Percentiles rank a stretch among this genome's conserved stretches.
phyloP scores from a whole-genome alignment of 257 asterid species.

The Fraxinus cuspidata region DNA sequence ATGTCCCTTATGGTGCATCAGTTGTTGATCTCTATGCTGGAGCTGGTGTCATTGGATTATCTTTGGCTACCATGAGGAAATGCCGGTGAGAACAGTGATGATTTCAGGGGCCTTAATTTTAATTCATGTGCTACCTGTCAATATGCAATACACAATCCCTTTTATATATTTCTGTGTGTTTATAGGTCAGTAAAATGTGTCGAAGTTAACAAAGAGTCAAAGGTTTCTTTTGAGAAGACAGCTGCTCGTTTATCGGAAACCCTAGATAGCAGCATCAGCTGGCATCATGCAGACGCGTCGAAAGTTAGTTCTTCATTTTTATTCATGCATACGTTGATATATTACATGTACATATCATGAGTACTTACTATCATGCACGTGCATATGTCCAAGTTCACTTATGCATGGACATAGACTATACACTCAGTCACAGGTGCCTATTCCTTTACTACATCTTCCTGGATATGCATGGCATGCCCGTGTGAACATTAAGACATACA shows the following conservation, averaged over 20 bases:
- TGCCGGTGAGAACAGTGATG: constrained; percentile 59
- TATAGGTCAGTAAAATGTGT: constrained; percentile 91
- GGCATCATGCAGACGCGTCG: constrained; percentile 92
- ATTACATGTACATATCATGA: background rate
- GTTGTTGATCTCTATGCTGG: constrained; percentile 97
- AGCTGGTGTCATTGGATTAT: constrained; percentile 93
- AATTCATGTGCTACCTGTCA: constrained; percentile 17
- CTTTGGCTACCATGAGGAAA: constrained; percentile 79
- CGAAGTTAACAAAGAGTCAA: constrained; percentile 92
- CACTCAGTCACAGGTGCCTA: background rate
- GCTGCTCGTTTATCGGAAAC: constrained; percentile 67
- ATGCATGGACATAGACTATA: background rate
- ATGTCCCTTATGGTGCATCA: constrained; percentile 81
- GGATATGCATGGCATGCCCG: background rate
- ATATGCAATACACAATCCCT: background rate
- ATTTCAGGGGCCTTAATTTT: constrained; percentile 14
- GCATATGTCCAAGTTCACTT: background rate
- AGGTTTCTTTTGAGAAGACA: constrained; percentile 78
- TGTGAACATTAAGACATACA: background rate
- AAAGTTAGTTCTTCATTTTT: constrained; percentile 47
- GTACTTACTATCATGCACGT: background rate
- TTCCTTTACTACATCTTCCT: background rate
- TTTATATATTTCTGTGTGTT: constrained; percentile 2
- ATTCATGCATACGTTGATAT: constrained; percentile 1
- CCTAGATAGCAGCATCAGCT: constrained; percentile 73